Conservation (phyloP, 2,329 filamentous ascomycete species). For the Cryphonectria japonica region DNA sequence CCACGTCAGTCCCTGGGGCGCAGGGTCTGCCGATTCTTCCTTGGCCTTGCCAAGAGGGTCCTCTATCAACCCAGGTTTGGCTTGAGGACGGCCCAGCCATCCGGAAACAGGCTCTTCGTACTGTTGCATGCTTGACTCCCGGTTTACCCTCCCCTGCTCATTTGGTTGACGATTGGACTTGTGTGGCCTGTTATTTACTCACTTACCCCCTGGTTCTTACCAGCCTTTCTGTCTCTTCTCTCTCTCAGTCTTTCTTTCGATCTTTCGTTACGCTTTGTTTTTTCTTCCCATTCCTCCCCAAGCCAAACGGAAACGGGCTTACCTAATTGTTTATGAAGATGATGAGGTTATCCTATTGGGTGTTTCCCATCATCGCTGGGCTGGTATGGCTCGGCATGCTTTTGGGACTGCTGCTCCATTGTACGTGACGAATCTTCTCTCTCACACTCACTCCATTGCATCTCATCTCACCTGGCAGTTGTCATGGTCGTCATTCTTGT, state of each 20-base stretch:
- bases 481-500: not conserved
- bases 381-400: conserved; percentile 69
- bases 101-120: not conserved
- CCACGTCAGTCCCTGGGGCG: conserved; percentile 8
- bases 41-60: not conserved
- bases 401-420: conserved; percentile 71
- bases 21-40: not conserved
- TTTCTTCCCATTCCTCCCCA: not conserved
- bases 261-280: too few relatives aligned
- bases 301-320: not conserved
- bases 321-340: conserved; percentile 23
- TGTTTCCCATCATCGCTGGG: conserved; percentile 71
- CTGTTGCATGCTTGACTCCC: not conserved
- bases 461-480: not conserved
- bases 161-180: not conserved
- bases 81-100: not conserved
- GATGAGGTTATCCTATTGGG: conserved; percentile 36
- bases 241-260: not conserved
- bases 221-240: not conserved
- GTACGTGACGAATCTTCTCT: conserved; percentile 37
- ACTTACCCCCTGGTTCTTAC: not conserved
- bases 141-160: not conserved
- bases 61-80: not conserved
- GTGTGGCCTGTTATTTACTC: not conserved
- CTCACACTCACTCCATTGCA: too few relatives aligned